A percentile compares a stretch with the other conserved stretches of the same genome.
Conservation (phyloP, 1,284 basidiomycete species). For the Takashimella tepidaria region DNA sequence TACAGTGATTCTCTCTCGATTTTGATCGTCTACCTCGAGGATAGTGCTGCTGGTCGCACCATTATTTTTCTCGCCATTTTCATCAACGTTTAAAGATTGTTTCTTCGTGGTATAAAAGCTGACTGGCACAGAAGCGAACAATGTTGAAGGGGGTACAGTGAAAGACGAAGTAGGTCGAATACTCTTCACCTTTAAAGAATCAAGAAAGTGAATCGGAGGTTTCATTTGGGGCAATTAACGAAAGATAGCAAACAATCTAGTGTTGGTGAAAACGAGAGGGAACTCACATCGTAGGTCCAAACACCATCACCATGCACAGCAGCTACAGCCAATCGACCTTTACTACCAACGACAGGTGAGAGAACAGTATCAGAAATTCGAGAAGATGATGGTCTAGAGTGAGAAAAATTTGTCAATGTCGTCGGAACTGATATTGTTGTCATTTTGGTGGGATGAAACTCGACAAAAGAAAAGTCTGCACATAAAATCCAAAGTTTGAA, state of each 20-base stretch:
- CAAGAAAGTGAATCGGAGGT: too few species aligned
- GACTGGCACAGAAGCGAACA: conserved; percentile 37
- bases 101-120: conserved; percentile 25
- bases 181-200: conserved; percentile 40
- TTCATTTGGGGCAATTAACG: too few species aligned
- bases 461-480: too few species aligned
- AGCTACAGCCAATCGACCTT: conserved; percentile 35
- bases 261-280: neutral
- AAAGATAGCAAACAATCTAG: neutral
- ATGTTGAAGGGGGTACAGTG: conserved; percentile 43
- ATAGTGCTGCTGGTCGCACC: too few species aligned
- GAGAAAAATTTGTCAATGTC: conserved; percentile 37
- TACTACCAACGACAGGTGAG: conserved; percentile 33
- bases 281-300: conserved; percentile 48
- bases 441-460: too few species aligned
- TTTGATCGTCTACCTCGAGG: too few species aligned
- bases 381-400: conserved; percentile 36
- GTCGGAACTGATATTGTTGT: conserved; percentile 38
- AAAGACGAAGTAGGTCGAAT: conserved; percentile 42
- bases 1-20: conserved; percentile 29
- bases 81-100: conserved; percentile 1
- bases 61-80: conserved; percentile 4
- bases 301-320: conserved; percentile 47
- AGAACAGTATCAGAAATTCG: conserved; percentile 36
- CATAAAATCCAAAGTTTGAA: too few species aligned